phyloP scores from a whole-genome alignment of 352 stramenopile genomes.

The Pythium guiyangense region DNA sequence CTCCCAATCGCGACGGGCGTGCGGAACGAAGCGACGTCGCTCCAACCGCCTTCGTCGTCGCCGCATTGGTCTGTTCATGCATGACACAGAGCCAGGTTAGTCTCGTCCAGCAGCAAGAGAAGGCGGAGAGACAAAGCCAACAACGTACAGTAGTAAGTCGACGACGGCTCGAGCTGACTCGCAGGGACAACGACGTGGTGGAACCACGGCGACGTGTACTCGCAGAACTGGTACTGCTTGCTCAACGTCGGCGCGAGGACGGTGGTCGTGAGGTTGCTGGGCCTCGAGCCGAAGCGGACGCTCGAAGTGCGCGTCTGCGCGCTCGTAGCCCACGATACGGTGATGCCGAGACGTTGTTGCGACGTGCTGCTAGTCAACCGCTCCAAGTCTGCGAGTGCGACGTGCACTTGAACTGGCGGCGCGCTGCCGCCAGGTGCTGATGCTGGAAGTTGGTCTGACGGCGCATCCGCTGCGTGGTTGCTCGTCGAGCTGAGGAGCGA shows the following conservation, averaged over 20 bases:
- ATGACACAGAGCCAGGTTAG: too few relatives aligned
- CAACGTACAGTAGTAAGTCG: constrained; percentile 80
- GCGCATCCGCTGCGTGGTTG: background rate
- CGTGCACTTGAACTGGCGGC: constrained; percentile 6
- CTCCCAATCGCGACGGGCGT: constrained; percentile 44
- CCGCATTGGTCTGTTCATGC: constrained; percentile 76
- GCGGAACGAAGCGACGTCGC: constrained; percentile 48
- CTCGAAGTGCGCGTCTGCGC: constrained; percentile 35
- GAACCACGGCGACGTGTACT: too few relatives aligned
- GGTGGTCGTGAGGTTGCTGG: constrained; percentile 18
- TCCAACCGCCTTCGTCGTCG: constrained; percentile 39
- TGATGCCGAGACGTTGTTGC: constrained; percentile 32
- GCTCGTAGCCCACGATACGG: constrained; percentile 52
- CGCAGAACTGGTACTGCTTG: constrained; percentile 70
- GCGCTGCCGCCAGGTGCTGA: too few relatives aligned
- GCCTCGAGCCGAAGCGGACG: constrained; percentile 41
- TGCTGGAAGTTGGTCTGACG: too few relatives aligned
- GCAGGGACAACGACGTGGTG: constrained; percentile 44
- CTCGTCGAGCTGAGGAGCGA: background rate
- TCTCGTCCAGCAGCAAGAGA: too few relatives aligned
- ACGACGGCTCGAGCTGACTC: constrained; percentile 36
- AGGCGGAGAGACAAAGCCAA: too few relatives aligned
- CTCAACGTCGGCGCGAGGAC: constrained; percentile 23
- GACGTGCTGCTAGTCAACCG: background rate
- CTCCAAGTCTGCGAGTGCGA: constrained; percentile 3